Evolutionary conservation across 1,139 yeast species (phyloP), one percentile per base, ranked within the genome.

Genomic region (Yamadazyma dushanensis): DNA sequence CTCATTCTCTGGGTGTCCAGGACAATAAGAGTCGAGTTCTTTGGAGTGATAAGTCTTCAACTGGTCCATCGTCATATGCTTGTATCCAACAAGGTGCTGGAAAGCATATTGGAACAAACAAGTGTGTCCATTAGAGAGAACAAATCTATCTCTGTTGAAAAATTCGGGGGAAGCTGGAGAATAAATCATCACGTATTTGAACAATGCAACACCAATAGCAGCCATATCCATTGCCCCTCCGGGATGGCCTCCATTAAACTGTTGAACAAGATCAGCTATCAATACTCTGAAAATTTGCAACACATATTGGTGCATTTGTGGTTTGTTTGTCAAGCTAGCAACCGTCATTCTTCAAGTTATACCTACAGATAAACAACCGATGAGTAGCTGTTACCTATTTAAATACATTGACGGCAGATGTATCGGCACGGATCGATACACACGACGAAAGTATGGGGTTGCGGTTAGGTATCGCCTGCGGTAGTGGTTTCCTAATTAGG

Each of bases 191-290:
- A 57, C 61, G 41, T 63, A 56, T 33, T 57, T 60, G 61, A 61
- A 63, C 17, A 63, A 45, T 7, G 62, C 61, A 22, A 57, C 39
- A 24, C 64, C 69, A 23, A 63, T 56, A 17, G 69, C 63, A 5
- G 65, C 67, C 68, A 63, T 61, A n/a, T 61, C 69, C 56, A 62
- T 57, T 22, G 69, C 66, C 17, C 61, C 55, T 30, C 66, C 65
- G 10, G 64, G 64, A 37, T 61, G 66, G 17, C 70, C 70, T 18
- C 66, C 65, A 26, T 59, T 58, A 31, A 51, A 59, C 35, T 60
- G 63, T 38, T 59, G 62, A 18, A 59, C 65, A 16, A 59, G 37
- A 36, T 59, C 65, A 11, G 59, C 57, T 21, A 53, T 39, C 3
- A 54, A 40, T 3, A 51, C 52, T 26, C 58, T 41, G 36, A 53